Base-by-base conservation (phyloP, 768 basidiomycete genomes). In the Russula virescens region DNA sequence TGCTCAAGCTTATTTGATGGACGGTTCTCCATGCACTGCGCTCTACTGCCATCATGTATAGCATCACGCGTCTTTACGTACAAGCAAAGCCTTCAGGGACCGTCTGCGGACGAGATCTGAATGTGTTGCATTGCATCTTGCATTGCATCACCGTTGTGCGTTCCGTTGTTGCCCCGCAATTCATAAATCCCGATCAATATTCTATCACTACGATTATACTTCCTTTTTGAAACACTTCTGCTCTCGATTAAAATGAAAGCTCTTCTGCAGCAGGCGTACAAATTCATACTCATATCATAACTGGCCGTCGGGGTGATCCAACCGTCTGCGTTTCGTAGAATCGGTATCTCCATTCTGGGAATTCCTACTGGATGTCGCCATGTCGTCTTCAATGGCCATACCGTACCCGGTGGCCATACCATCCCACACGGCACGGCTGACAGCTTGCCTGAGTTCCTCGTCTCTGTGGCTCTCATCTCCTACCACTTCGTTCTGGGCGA, bases 381-480 rank as follows among this genome's bases (percentile, higher is more conserved):
- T 55, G 55, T 53, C 49, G 26, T 59, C 65, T 31, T 58, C 68
- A 16, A 66, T 64, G 25, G 80, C 72, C 73, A 88, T 77, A 16
- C 79, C 76, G 69, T 80, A 85, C 4, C 90, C 89, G 18, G 82
- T 78, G 14, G 78, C 70, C 50, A 91, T 76, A 46, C 89, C 86
- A 68, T 86, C 78, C 38, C 90, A 73, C 52, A 95, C 87, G 18
- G 85, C 82, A 68, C 78, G 73, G 42, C 82, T 70, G 19, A 94
- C 91, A 13, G 81, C 80, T 58, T 76, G 77, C 54, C 83, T 76
- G 56, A 94, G 78, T 69, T 86, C 78, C 38, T 62, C 64, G 28
- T 82, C 82, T 23, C 91, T 87, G 38, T 84, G 86, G 72, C 35
- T 42, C 16, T 90, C 83, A 34, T 78, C 75, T 8, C 86, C 88